A percentile compares a stretch with the other conserved stretches of the same genome.
Conservation (phyloP, 164 flowering plant species). For the Tetrastigma voinierianum region DNA sequence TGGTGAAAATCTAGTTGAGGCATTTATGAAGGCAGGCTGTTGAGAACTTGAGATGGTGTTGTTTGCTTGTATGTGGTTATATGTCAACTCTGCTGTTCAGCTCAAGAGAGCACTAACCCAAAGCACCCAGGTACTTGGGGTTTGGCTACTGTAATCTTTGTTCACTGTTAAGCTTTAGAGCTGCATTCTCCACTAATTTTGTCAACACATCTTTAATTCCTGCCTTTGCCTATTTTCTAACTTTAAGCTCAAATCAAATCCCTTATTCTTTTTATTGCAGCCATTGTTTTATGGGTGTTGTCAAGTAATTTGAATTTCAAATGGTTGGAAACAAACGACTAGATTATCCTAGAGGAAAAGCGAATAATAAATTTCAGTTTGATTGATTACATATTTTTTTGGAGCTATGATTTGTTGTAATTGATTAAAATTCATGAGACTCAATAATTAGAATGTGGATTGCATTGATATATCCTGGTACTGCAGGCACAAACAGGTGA, state of each 20-base stretch:
- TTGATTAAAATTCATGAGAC: neutral
- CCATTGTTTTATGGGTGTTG: neutral
- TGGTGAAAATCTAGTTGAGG: too few species aligned
- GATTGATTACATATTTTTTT: neutral
- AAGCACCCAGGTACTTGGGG: neutral
- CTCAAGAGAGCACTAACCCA: too few species aligned
- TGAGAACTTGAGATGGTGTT: neutral
- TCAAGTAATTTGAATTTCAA: neutral
- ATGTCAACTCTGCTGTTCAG: too few species aligned
- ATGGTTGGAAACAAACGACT: neutral
- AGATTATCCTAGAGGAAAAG: neutral
- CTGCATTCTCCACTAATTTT: neutral
- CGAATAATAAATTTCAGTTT: neutral
- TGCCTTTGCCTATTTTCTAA: neutral
- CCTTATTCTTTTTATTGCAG: neutral
- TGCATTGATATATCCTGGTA: conserved; percentile 1
- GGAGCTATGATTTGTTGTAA: too few species aligned
- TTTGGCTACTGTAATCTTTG: neutral
- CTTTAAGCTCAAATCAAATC: neutral
- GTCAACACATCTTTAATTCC: neutral
- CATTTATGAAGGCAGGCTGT: too few species aligned
- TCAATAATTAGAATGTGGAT: neutral
- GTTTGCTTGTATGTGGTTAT: too few species aligned
- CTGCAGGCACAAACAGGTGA: conserved; percentile 92
- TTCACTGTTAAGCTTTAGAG: neutral